These are phyloP conservation scores for Vitis amurensis DNA, from an alignment of 164 flowering plant species.

Conservation along the genomic window DNA sequence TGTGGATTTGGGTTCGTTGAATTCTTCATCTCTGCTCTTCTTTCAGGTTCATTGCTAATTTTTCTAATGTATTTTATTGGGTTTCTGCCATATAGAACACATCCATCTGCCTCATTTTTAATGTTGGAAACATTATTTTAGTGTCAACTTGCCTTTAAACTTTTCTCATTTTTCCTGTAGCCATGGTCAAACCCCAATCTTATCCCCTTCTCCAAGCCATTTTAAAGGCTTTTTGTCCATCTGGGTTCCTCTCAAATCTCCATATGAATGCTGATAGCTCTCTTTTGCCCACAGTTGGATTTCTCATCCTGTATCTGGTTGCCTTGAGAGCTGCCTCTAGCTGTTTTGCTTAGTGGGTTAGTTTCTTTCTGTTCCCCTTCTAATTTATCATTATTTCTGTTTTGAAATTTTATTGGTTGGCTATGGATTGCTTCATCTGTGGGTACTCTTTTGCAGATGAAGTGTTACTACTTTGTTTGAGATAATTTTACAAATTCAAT, in stretches of 20 bases:
- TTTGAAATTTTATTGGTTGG: constrained; percentile 1
- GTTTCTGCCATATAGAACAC: constrained; percentile 15
- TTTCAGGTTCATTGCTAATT: not conserved
- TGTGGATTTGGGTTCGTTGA: not conserved
- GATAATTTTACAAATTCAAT: not conserved
- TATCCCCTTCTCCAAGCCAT: constrained; percentile 3
- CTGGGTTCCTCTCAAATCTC: constrained; percentile 15
- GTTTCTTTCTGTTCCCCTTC: not conserved
- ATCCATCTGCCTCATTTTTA: constrained; percentile 5
- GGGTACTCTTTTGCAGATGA: not conserved
- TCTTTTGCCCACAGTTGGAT: constrained; percentile 3
- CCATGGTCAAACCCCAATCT: not conserved
- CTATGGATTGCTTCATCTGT: constrained; percentile 8
- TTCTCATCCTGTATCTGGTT: constrained; percentile 9
- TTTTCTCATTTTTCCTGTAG: not conserved
- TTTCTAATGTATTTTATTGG: constrained; percentile 2
- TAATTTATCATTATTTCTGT: not conserved
- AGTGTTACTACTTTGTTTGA: not conserved
- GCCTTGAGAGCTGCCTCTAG: not conserved
- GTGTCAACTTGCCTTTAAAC: not conserved
- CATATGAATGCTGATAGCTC: constrained; percentile 8
- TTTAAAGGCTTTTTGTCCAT: constrained; percentile 9
- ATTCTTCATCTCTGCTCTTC: not conserved
- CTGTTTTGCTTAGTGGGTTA: not conserved
- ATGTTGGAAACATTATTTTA: not conserved